Evolutionary conservation across 2,329 filamentous ascomycete species (phyloP).

Genomic region (Camillea tinctor): DNA sequence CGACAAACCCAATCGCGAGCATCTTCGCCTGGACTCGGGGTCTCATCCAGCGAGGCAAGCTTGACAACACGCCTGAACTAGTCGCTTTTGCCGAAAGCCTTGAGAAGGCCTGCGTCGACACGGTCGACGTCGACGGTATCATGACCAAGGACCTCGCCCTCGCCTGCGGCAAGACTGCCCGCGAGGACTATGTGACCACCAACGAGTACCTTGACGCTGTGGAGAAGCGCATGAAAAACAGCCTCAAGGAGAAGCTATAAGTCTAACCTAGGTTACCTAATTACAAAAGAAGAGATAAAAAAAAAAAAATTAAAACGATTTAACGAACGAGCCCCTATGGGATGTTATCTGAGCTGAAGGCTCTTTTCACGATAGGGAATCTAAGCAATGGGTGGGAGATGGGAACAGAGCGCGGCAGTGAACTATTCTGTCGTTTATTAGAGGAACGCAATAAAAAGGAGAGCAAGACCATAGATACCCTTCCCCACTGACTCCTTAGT

Average conservation of each 20-base stretch:
- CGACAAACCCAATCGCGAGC: conserved; percentile 96
- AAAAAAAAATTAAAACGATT: too few species aligned
- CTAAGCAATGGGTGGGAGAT: background rate
- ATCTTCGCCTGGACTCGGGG: conserved; percentile 99
- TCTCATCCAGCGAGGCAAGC: conserved; percentile 85
- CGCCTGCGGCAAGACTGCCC: conserved; percentile 82
- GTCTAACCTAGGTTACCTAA: background rate
- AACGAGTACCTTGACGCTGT: conserved; percentile 89
- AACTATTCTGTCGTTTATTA: too few species aligned
- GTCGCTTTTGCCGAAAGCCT: conserved; percentile 88
- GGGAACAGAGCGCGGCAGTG: too few species aligned
- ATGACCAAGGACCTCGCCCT: conserved; percentile 99
- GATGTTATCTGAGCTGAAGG: too few species aligned
- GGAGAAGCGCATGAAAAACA: conserved; percentile 81
- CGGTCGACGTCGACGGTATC: conserved; percentile 88
- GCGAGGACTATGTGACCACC: conserved; percentile 87
- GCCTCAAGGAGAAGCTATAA: conserved; percentile 75
- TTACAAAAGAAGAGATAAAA: too few species aligned
- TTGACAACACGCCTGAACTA: conserved; percentile 90
- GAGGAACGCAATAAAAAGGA: too few species aligned
- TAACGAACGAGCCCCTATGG: too few species aligned
- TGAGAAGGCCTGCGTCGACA: conserved; percentile 91
- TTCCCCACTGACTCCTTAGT: too few species aligned
- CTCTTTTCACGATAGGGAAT: background rate
- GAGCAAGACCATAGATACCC: too few species aligned